Conservation (phyloP, 1,284 basidiomycete species). For the Cryptococcus sp. region DNA sequence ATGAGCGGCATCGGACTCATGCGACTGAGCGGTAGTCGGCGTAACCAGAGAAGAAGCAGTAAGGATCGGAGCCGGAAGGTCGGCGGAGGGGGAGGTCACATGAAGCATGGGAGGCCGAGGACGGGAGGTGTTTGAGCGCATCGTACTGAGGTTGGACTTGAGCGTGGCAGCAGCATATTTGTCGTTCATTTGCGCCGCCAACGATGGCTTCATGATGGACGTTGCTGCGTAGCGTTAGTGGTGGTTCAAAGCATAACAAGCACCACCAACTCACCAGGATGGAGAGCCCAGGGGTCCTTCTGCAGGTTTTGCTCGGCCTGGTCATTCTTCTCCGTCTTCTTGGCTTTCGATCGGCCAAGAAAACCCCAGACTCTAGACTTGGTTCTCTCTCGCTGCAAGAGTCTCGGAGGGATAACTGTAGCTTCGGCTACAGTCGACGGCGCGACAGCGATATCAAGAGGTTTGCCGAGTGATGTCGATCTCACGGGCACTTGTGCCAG, state of each 20-base stretch:
- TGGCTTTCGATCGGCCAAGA: conserved; percentile 30
- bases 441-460: conserved; percentile 10
- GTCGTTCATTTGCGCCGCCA: conserved; percentile 17
- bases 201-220: background rate
- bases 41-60: conserved; percentile 4
- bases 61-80: background rate
- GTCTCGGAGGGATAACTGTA: conserved; percentile 12
- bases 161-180: conserved; percentile 16
- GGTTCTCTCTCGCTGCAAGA: conserved; percentile 39
- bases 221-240: too few relatives aligned
- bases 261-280: conserved; percentile 4
- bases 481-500: conserved; percentile 14
- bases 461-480: conserved; percentile 23
- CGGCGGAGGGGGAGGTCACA: conserved; percentile 28
- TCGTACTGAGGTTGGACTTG: conserved; percentile 8
- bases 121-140: conserved; percentile 4
- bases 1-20: background rate
- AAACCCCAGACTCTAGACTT: conserved; percentile 44
- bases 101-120: conserved; percentile 24
- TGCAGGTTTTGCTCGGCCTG: background rate
- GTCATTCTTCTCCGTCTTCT: conserved; percentile 23
- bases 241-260: background rate
- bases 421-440: conserved; percentile 6
- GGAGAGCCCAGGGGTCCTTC: conserved; percentile 9
- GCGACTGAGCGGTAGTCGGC: background rate